phyloP scores from a whole-genome alignment of 495 filamentous ascomycete species.

The Hyaloscypha hepaticicola region DNA sequence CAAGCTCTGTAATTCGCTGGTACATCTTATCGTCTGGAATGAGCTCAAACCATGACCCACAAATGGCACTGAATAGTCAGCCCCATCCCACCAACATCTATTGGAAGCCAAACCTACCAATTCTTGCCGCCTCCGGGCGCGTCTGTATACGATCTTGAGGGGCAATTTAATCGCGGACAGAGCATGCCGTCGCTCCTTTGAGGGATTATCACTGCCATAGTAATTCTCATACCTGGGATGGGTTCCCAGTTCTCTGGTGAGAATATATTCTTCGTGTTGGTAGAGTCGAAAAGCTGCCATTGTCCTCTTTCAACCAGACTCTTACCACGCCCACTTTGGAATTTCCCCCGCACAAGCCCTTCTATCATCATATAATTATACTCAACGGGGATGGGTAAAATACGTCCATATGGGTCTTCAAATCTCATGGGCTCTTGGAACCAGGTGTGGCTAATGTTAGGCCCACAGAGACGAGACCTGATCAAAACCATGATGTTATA shows the following conservation, averaged over 20 bases:
- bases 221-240: slow-evolving; percentile 14
- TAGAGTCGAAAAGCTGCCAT: neutral
- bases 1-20: no score
- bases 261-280: neutral
- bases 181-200: neutral
- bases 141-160: neutral
- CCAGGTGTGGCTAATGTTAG: slow-evolving; percentile 11
- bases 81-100: no score
- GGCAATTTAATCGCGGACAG: slow-evolving; percentile 3
- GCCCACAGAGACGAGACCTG: neutral
- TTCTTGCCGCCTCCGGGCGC: slow-evolving; percentile 9
- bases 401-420: slow-evolving; percentile 11
- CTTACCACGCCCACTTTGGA: slow-evolving; percentile 8
- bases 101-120: slow-evolving; percentile 15
- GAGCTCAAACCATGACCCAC: no score
- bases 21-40: no score
- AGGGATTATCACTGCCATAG: slow-evolving; percentile 12
- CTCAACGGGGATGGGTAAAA: slow-evolving; percentile 11
- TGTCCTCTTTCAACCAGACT: neutral
- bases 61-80: no score
- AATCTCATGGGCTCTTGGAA: slow-evolving; percentile 15
- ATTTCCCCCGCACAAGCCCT: neutral
- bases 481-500: slow-evolving; percentile 4
- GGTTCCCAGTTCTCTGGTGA: slow-evolving; percentile 9
- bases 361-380: slow-evolving; percentile 14